Conservation (phyloP, 768 basidiomycete genomes). For the Calvatia gigantea region DNA sequence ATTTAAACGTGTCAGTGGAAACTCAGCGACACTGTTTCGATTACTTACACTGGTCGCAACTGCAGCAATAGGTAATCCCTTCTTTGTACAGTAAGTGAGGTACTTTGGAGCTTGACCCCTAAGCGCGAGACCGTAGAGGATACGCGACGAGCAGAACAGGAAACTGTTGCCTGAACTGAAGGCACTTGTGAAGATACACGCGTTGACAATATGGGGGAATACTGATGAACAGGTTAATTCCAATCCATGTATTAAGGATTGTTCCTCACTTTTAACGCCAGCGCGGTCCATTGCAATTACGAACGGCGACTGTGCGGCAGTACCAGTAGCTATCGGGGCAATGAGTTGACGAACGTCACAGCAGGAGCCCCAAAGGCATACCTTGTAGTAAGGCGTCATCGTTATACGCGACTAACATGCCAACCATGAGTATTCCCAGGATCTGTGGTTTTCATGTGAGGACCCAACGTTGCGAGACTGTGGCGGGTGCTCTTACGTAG, state of each 20-base stretch:
- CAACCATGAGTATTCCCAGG: conserved; percentile 68
- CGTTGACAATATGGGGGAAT: conserved; percentile 71
- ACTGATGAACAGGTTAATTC: conserved; percentile 25
- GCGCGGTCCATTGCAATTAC: conserved; percentile 77
- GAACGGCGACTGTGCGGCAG: conserved; percentile 79
- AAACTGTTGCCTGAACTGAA: conserved; percentile 71
- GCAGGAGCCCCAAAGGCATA: conserved; percentile 13
- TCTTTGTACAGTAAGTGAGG: conserved; percentile 42
- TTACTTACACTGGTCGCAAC: conserved; percentile 32
- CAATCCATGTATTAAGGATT: background rate
- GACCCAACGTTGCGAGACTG: background rate
- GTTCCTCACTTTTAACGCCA: conserved; percentile 54
- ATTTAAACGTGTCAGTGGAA: background rate
- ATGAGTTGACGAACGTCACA: background rate
- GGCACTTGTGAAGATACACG: conserved; percentile 63
- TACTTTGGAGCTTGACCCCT: conserved; percentile 47
- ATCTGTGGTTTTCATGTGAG: no score
- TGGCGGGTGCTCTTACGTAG: conserved; percentile 44
- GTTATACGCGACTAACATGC: conserved; percentile 75
- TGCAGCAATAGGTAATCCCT: conserved; percentile 43
- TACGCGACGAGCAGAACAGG: conserved; percentile 53
- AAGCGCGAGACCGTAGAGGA: conserved; percentile 49
- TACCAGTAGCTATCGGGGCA: conserved; percentile 36
- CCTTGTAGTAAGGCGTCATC: conserved; percentile 48
- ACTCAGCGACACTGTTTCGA: background rate